Evolutionary conservation across 495 filamentous ascomycete genomes (phyloP), one percentile per base, ranked within the genome.

Genomic region (Daldinia vernicosa): DNA sequence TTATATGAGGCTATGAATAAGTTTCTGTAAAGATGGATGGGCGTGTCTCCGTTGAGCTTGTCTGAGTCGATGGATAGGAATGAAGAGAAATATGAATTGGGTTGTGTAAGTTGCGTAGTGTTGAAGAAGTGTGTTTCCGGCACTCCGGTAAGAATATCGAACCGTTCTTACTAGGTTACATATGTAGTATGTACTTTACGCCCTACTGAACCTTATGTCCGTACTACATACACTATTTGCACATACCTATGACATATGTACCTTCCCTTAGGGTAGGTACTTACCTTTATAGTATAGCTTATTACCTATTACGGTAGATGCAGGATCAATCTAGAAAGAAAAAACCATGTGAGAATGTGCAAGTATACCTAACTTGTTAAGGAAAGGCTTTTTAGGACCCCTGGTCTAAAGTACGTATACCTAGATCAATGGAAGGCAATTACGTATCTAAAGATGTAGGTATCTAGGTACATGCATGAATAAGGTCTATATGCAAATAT

Each of bases 81-180:
- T 28, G 27, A 35, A 47, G 54, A 69, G 27, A 51, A 35, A 45
- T 28, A 61, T 40, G 37, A 40, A 56, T 51, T 37, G 28, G 22
- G 14, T 57, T 35, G 51, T 55, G 58, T 68, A 68, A 62, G 66
- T 35, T 19, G 30, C 17, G 58, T 39, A 56, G 28, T 56, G 51
- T 55, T 37, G 47, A 67, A 56, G 30, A 52, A 51, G 60, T 63
- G 58, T 22, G 43, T 65, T 17, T 69, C 67, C 67, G 67, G 67
- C 60, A 63, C 26, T 69, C 67, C 67, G 66, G 59, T 51, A 52
- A 39, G 52, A 37, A 56, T 26, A 28, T 45, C 39, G 39, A 12
- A n/a, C 8, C 30, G 6, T 40, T n/a, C 12, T 14, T 39, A 55
- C 26, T n/a, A n/a, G n/a, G n/a, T n/a, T n/a, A 11, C 6, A 0